phyloP scores from a whole-genome alignment of 257 asterid genomes.

The Solanum dulcamara region DNA sequence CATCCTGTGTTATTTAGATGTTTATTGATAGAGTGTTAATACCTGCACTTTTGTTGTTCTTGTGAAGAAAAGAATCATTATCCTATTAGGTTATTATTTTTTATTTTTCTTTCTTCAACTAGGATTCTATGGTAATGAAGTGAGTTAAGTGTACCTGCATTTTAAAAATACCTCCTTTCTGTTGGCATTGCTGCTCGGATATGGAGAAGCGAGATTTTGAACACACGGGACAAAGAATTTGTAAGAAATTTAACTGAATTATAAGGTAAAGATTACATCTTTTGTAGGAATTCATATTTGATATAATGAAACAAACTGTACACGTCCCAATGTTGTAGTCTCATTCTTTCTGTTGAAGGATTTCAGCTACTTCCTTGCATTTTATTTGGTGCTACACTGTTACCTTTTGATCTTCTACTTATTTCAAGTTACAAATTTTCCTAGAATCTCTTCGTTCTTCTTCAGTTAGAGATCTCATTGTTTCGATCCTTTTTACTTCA shows the following conservation, averaged over 20 bases:
- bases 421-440: background rate
- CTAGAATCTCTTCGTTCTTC: background rate
- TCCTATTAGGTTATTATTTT: background rate
- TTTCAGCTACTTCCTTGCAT: background rate
- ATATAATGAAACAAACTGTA: background rate
- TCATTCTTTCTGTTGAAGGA: background rate
- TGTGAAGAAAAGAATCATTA: background rate
- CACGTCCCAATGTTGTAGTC: background rate
- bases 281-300: background rate
- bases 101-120: background rate
- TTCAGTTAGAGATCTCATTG: background rate
- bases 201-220: background rate
- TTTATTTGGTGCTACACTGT: background rate
- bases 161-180: background rate
- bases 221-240: background rate
- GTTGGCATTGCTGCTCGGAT: background rate
- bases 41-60: background rate
- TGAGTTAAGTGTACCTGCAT: background rate
- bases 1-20: background rate
- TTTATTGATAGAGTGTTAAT: background rate
- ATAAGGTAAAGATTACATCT: background rate
- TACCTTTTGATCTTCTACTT: background rate
- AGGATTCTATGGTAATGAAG: background rate
- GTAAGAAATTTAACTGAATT: background rate
- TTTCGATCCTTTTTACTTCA: background rate